Base-by-base conservation (phyloP, 2,329 filamentous ascomycete species). In the Fragosphaeria purpurea region DNA sequence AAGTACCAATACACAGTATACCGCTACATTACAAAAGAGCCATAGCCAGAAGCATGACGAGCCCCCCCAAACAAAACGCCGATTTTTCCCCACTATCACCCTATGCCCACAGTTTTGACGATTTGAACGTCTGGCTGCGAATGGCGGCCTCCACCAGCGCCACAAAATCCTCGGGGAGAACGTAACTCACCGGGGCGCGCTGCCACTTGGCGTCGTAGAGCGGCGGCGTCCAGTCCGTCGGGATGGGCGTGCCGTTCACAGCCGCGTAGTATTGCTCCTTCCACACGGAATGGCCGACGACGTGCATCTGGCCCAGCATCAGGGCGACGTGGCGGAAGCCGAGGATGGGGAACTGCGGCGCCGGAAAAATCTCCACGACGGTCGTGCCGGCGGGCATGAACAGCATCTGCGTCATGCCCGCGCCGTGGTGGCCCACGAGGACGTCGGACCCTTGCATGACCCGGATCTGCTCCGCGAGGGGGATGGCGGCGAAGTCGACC, bases 341-440 rank as follows among this genome's bases (percentile, higher is more conserved):
- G 10, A 42, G 35, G 11, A 38, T 38, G 22, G 30, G 12, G 44
- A 53, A 53, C 1, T 46, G 33, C 34, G 50, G 48, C 22, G 44
- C 33, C 50, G 41, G 37, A 31, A 53, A 46, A 33, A 53, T 51
- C 34, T 58, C 57, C 3, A 54, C 55, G 10, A 56, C 45, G 11
- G 55, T 58, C 9, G 58, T 53, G 37, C 58, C 56, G 22, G 56
- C 44, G 0, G 56, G 56, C 22, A 62, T 43, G 50, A 60, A 62
- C 34, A 62, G 49, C 9, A 55, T 55, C 48, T 61, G 58, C 13
- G 58, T 58, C 51, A 62, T 51, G 10, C 54, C 60, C 2, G 59
- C 60, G 11, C 59, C 60, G n/a, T 54, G 57, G 41, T 59, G 51
- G 6, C 58, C 60, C 12, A 61, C 51, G 9, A 60, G 48, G 1